Evolutionary conservation across 371 early-diverging fungal genomes (phyloP), one percentile per base, ranked within the genome.

Genomic region (Apophysomyces sp.): DNA sequence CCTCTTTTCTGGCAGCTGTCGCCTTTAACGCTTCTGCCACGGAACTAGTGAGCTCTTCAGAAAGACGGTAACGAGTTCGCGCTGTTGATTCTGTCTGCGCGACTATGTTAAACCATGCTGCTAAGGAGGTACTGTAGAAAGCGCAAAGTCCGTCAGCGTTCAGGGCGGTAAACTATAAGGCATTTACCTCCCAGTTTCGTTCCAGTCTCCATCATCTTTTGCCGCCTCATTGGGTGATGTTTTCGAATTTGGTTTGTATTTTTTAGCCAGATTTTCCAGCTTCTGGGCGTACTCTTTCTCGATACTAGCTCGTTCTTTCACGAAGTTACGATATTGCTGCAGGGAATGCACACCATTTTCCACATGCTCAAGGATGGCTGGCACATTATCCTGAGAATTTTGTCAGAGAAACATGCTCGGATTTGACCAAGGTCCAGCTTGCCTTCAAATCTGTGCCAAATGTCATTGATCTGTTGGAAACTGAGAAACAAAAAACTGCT

Each of bases 211-310:
- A 1, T 74, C 81, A 21, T 77, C 77, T 27, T 49, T 34, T 3
- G 40, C 30, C n/a, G 27, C 26, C 4, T 60, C 31, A 9, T 63
- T 69, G 27, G 29, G 49, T 41, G 24, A 51, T 76, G 79, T 51
- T 69, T 83, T 32, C 77, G 76, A 57, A 60, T 60, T 68, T 65
- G 61, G 52, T 61, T 57, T 77, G 60, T 90, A 86, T 58, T 88
- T 89, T 58, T 80, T 83, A 4, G 85, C 80, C 4, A 94, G 71
- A 1, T 68, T 66, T 26, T 93, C 94, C 27, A 92, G 78, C 58
- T 87, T 84, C 62, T 83, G 81, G 12, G 91, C 86, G 72, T 88
- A 92, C 41, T 94, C 94, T 44, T 82, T 77, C 62, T 94, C 93
- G 27, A 93, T 78, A 44, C 77, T 82, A 18, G 86, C 83, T 15